phyloP scores from a whole-genome alignment of 768 basidiomycete genomes.

The Rhodotorula kratochvilovae region DNA sequence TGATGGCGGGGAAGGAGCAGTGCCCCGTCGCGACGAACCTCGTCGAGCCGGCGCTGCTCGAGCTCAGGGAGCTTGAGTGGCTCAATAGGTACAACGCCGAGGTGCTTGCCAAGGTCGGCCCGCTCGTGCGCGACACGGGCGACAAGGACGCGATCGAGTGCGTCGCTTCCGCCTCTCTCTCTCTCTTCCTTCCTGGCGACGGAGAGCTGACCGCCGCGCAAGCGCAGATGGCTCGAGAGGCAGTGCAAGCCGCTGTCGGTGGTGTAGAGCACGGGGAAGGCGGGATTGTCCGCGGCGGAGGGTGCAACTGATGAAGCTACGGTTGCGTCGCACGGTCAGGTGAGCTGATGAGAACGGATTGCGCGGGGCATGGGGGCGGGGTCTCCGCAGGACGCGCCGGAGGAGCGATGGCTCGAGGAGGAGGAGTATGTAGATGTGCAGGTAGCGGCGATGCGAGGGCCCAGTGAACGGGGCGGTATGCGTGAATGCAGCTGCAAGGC shows the following conservation, averaged over 20 bases:
- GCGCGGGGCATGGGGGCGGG: too few relatives aligned
- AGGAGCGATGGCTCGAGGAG: too few relatives aligned
- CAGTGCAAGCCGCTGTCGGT: not conserved
- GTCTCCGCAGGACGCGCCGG: too few relatives aligned
- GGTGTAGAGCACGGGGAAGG: not conserved
- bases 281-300: too few relatives aligned
- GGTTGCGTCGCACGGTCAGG: too few relatives aligned
- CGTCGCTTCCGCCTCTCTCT: not conserved
- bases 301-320: too few relatives aligned
- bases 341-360: too few relatives aligned
- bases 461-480: too few relatives aligned
- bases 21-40: conserved; percentile 85
- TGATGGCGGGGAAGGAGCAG: too few relatives aligned
- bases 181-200: not conserved
- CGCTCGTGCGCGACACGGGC: conserved; percentile 60
- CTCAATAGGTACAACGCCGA: conserved; percentile 77
- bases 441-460: too few relatives aligned
- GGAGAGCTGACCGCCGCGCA: not conserved
- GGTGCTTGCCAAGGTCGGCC: conserved; percentile 66
- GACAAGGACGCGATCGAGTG: conserved; percentile 49
- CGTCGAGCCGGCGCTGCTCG: conserved; percentile 62
- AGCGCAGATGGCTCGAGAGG: conserved; percentile 8
- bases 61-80: conserved; percentile 70
- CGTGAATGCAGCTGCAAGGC: too few relatives aligned
- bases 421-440: too few relatives aligned